These are phyloP conservation scores for Aspergillus sp. DNA, from an alignment of 2,329 filamentous ascomycete species.

Conservation along the genomic window DNA sequence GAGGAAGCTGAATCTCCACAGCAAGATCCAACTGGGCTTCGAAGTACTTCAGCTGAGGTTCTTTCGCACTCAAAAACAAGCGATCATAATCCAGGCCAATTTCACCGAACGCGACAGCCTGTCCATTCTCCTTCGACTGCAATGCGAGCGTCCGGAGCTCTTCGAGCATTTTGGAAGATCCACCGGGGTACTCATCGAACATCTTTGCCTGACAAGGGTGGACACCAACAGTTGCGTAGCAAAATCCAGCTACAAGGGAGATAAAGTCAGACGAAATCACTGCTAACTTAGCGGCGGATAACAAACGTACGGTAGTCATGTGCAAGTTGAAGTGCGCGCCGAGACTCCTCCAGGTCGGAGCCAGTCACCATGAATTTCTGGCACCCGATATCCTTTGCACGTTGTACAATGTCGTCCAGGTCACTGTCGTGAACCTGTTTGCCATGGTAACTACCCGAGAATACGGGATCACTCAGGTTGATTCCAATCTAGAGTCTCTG, in stretches of 20 bases:
- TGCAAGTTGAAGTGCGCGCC: constrained; percentile 72
- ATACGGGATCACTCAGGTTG: constrained; percentile 92
- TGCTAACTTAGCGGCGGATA: constrained; percentile 13
- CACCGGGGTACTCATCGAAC: constrained; percentile 64
- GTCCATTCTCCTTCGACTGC: constrained; percentile 57
- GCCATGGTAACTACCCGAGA: constrained; percentile 79
- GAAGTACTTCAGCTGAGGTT: constrained; percentile 82
- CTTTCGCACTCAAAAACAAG: constrained; percentile 76
- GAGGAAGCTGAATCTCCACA: constrained; percentile 72
- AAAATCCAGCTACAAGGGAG: constrained; percentile 64
- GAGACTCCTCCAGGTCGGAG: constrained; percentile 77
- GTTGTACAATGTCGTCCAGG: constrained; percentile 68
- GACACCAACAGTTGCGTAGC: constrained; percentile 89
- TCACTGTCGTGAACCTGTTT: constrained; percentile 60
- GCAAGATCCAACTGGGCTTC: constrained; percentile 78
- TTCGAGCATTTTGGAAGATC: constrained; percentile 50
- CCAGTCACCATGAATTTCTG: constrained; percentile 91
- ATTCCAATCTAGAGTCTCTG: constrained; percentile 70
- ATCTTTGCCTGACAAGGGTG: constrained; percentile 85
- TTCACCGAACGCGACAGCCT: constrained; percentile 84
- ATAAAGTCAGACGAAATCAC: constrained; percentile 13
- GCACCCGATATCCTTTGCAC: constrained; percentile 77
- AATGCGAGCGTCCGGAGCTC: constrained; percentile 67
- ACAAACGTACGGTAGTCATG: constrained; percentile 67
- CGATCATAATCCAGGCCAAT: constrained; percentile 97